Conservation (phyloP, 768 basidiomycete species). For the Gyrodon lividus region DNA sequence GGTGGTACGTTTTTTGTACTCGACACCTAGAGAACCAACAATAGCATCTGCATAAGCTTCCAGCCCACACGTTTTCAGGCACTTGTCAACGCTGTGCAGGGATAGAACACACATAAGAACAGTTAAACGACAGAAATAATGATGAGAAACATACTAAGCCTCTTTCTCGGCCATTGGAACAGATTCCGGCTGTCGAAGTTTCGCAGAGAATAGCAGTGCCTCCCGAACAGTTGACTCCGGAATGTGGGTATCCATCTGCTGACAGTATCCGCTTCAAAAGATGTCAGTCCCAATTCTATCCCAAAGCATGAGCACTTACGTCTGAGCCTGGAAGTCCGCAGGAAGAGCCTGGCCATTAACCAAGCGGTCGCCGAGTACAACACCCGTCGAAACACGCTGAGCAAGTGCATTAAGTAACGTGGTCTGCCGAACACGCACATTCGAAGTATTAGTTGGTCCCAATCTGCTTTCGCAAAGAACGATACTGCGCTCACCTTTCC, state of each 20-base stretch:
- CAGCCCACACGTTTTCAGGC: constrained; percentile 66
- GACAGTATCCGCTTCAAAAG: constrained; percentile 63
- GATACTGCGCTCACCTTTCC: constrained; percentile 22
- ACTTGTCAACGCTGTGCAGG: constrained; percentile 46
- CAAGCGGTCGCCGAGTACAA: constrained; percentile 50
- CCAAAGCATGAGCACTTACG: constrained; percentile 25
- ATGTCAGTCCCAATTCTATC: not conserved
- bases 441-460: not conserved
- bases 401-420: constrained; percentile 60
- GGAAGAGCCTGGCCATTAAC: constrained; percentile 56
- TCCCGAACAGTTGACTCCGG: constrained; percentile 76
- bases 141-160: constrained; percentile 56
- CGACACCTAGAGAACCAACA: constrained; percentile 53
- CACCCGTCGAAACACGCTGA: constrained; percentile 45
- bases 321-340: constrained; percentile 62
- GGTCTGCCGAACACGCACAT: constrained; percentile 35
- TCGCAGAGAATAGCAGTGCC: constrained; percentile 77
- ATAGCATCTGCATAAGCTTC: constrained; percentile 60
- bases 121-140: not conserved
- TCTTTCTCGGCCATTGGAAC: constrained; percentile 72
- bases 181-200: constrained; percentile 67
- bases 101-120: not conserved
- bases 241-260: constrained; percentile 83
- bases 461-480: not conserved
- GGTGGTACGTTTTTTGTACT: constrained; percentile 54